Percentiles rank a stretch among this genome's conserved stretches.
Conservation (phyloP, 2,329 filamentous ascomycete species). For the Pseudofabraea citricarpa region DNA sequence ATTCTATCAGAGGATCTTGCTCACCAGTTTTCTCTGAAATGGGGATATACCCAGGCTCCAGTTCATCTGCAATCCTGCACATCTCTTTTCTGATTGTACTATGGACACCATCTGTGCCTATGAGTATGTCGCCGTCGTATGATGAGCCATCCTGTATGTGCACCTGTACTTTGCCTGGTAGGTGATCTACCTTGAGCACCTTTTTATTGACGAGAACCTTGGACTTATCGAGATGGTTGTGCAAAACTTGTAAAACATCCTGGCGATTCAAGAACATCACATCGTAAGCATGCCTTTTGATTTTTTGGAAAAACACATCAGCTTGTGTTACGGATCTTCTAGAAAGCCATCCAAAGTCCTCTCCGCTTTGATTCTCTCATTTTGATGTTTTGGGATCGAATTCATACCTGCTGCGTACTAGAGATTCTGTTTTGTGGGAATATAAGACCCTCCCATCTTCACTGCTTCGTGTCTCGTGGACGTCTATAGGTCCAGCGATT, state of each 20-base stretch:
- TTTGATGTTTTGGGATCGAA: too few relatives aligned
- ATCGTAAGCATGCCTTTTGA: slow-evolving; percentile 11
- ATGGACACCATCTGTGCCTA: slow-evolving; percentile 13
- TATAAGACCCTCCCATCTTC: too few relatives aligned
- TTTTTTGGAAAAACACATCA: too few relatives aligned
- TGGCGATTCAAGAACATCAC: slow-evolving; percentile 4
- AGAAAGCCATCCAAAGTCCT: too few relatives aligned
- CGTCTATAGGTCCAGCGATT: too few relatives aligned
- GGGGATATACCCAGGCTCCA: neutral
- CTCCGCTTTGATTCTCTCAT: too few relatives aligned
- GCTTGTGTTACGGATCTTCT: too few relatives aligned
- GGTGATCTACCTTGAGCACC: slow-evolving; percentile 5
- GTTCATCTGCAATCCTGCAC: slow-evolving; percentile 5
- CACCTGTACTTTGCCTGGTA: slow-evolving; percentile 4
- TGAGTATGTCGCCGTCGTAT: slow-evolving; percentile 6
- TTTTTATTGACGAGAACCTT: slow-evolving; percentile 5
- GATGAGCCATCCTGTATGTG: slow-evolving; percentile 6
- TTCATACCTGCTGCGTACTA: too few relatives aligned
- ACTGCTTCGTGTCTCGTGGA: too few relatives aligned
- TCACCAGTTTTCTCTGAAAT: neutral
- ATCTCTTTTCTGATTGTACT: slow-evolving; percentile 8
- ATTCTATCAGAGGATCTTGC: neutral
- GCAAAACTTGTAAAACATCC: neutral
- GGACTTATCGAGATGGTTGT: slow-evolving; percentile 1
- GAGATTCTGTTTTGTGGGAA: too few relatives aligned